These are phyloP conservation scores for Volvox africanus DNA, from an alignment of 139 green algal genomes.

Conservation along the genomic window DNA sequence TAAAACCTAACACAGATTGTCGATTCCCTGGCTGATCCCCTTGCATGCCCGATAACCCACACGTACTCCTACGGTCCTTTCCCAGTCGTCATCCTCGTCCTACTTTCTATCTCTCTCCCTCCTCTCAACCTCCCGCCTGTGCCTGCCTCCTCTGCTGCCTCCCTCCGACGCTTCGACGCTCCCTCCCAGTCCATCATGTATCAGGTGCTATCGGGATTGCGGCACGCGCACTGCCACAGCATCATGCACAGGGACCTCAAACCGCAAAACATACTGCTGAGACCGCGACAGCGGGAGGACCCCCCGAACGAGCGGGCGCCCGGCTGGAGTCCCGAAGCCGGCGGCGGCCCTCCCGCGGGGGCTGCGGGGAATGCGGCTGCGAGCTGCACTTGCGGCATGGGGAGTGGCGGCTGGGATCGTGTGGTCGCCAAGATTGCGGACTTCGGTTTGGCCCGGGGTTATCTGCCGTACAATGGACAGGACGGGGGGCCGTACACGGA, in stretches of 20 bases:
- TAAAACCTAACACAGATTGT: too few species aligned
- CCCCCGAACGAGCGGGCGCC: not conserved
- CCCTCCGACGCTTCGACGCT: not conserved
- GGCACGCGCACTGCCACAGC: slow-evolving; percentile 77
- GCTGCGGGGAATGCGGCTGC: not conserved
- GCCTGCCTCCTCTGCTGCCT: not conserved
- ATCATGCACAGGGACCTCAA: slow-evolving; percentile 94
- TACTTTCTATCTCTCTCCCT: not conserved
- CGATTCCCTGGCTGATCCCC: too few species aligned
- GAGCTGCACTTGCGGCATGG: not conserved
- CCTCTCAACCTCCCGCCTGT: not conserved
- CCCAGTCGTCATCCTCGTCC: too few species aligned
- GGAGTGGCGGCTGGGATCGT: not conserved
- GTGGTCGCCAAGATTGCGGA: slow-evolving; percentile 93
- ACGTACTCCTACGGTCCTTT: too few species aligned
- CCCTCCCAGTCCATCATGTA: slow-evolving; percentile 74
- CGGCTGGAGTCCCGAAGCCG: not conserved
- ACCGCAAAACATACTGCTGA: slow-evolving; percentile 97
- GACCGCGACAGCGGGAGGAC: slow-evolving; percentile 53
- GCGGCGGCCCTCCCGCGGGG: not conserved
- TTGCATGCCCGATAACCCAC: too few species aligned
- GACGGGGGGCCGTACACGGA: slow-evolving; percentile 20
- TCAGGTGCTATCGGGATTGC: slow-evolving; percentile 82
- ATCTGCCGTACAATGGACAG: slow-evolving; percentile 52
- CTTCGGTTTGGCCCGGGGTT: slow-evolving; percentile 94